Conservation (phyloP, 345 rosid genomes). For the Bretschneidera sinensis region DNA sequence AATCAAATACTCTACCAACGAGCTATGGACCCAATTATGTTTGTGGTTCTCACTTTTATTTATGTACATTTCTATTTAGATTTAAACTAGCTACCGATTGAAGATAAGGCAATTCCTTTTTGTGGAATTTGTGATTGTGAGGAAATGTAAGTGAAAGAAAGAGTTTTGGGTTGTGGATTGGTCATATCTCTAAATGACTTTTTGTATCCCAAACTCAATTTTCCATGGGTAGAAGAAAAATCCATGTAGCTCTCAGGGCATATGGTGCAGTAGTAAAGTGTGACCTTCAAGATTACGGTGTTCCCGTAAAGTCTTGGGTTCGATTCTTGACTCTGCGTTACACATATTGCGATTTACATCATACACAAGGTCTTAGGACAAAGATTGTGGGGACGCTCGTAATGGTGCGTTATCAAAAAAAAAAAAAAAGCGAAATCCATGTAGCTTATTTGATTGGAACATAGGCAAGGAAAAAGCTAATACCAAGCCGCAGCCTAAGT, state of each 20-base stretch:
- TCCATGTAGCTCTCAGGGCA: slow-evolving; percentile 32
- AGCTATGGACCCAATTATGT: slow-evolving; percentile 35
- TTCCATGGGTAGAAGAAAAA: slow-evolving; percentile 22
- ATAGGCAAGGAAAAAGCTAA: slow-evolving; percentile 34
- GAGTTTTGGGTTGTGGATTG: not conserved
- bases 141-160: slow-evolving; percentile 14
- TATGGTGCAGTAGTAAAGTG: too few species aligned
- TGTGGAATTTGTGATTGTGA: slow-evolving; percentile 14
- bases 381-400: too few species aligned
- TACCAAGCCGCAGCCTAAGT: slow-evolving; percentile 33
- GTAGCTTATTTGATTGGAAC: slow-evolving; percentile 58
- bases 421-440: slow-evolving; percentile 31
- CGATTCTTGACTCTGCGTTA: too few species aligned
- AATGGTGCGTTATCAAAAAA: slow-evolving; percentile 38
- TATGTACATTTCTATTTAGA: too few species aligned
- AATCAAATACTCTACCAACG: slow-evolving; percentile 43
- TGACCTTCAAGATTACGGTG: too few species aligned
- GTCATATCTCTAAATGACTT: slow-evolving; percentile 36
- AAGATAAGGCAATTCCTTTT: too few species aligned
- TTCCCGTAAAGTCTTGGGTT: too few species aligned
- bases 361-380: too few species aligned
- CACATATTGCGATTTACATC: too few species aligned
- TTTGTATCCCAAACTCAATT: slow-evolving; percentile 33
- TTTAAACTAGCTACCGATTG: slow-evolving; percentile 45
- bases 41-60: too few species aligned